Evolutionary conservation across 139 green algal genomes (phyloP).

Genomic region (Coelastrella sp.): DNA sequence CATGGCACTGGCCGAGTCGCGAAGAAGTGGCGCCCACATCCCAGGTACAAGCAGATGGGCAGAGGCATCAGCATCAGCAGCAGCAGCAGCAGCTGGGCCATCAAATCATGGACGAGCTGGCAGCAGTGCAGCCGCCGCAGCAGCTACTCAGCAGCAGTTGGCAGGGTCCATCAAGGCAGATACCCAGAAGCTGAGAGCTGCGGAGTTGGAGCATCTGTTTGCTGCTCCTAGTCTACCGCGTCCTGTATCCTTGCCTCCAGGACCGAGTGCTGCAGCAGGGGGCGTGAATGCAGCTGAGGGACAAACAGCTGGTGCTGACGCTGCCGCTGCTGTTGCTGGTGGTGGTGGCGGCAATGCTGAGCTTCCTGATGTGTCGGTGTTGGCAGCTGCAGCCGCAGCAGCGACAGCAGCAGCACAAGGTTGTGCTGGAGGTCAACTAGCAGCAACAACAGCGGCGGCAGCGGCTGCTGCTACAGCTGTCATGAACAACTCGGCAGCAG

Average conservation of each 20-base stretch:
- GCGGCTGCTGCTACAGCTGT: background rate
- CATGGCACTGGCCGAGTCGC: slow-evolving; percentile 50
- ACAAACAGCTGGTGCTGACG: background rate
- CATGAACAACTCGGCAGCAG: background rate
- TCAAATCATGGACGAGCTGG: too few species aligned
- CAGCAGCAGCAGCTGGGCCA: too few species aligned
- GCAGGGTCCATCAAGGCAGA: background rate
- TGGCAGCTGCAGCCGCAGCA: background rate
- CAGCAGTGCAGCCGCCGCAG: background rate
- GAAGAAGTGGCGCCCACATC: slow-evolving; percentile 16
- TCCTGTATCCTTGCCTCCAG: slow-evolving; percentile 58
- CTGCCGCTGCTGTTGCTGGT: background rate
- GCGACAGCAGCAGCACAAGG: background rate
- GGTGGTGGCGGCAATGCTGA: background rate
- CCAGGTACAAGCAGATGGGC: slow-evolving; percentile 57
- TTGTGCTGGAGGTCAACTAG: background rate
- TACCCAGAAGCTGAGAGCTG: background rate
- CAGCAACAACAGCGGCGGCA: slow-evolving; percentile 4
- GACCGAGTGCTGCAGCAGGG: slow-evolving; percentile 71
- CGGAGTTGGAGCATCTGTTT: slow-evolving; percentile 48
- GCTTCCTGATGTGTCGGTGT: background rate
- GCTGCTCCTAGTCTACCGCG: slow-evolving; percentile 43
- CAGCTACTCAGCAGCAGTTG: slow-evolving; percentile 40
- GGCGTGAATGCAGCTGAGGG: background rate
- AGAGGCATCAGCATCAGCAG: slow-evolving; percentile 45